These are phyloP conservation scores for Peronospora destructor DNA, from an alignment of 352 stramenopile species.

Conservation along the genomic window DNA sequence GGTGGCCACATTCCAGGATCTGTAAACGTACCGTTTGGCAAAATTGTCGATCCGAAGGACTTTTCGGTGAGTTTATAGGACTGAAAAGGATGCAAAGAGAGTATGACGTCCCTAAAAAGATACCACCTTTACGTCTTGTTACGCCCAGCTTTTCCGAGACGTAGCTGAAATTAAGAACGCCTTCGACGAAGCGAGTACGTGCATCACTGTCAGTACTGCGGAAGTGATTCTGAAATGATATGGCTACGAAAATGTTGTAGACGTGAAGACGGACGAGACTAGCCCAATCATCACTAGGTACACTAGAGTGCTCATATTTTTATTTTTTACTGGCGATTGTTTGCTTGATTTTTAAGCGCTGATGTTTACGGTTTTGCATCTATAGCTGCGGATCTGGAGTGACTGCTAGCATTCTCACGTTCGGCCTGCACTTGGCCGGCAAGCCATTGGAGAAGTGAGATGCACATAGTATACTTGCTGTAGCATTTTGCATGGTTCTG, in stretches of 20 bases:
- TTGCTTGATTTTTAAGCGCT: background rate
- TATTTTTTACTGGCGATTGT: background rate
- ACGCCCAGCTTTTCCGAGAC: constrained; percentile 60
- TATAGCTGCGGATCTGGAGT: constrained; percentile 71
- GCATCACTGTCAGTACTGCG: background rate
- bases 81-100: constrained; percentile 1
- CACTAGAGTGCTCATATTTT: background rate
- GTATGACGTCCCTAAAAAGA: constrained; percentile 6
- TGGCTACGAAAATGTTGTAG: constrained; percentile 16
- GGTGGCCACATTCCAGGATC: constrained; percentile 89
- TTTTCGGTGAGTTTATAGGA: constrained; percentile 46
- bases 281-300: constrained; percentile 72
- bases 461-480: background rate
- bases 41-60: constrained; percentile 81
- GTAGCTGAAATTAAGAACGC: constrained; percentile 63
- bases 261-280: constrained; percentile 46
- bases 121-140: constrained; percentile 1
- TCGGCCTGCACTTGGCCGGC: constrained; percentile 54
- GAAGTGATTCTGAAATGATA: constrained; percentile 1
- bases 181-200: constrained; percentile 63
- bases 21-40: constrained; percentile 88
- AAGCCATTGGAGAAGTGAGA: constrained; percentile 66
- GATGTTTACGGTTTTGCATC: constrained; percentile 7
- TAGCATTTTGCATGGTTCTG: constrained; percentile 1
- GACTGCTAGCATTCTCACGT: constrained; percentile 55